phyloP scores from a whole-genome alignment of 345 rosid genomes.

The Aquilaria sinensis region DNA sequence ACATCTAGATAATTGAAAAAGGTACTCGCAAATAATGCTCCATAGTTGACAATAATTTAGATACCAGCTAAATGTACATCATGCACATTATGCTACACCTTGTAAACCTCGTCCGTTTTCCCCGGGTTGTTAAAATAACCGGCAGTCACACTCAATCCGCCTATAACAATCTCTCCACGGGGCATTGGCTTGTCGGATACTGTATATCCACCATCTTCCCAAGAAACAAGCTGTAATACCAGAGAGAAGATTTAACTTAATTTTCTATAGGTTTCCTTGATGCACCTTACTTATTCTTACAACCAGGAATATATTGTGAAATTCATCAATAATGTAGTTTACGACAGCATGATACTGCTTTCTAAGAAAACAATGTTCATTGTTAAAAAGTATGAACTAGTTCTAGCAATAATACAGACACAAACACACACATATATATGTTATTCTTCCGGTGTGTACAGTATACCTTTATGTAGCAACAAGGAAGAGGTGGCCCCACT shows the following conservation, averaged over 20 bases:
- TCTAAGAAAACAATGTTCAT: no score
- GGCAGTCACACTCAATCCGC: slow-evolving; percentile 68
- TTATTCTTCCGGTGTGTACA: not conserved
- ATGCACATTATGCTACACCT: slow-evolving; percentile 39
- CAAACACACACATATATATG: not conserved
- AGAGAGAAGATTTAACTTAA: not conserved
- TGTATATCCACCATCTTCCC: slow-evolving; percentile 86
- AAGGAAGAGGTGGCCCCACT: slow-evolving; percentile 92
- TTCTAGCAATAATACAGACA: not conserved
- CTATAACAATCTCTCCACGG: slow-evolving; percentile 85
- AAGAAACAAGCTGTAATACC: slow-evolving; percentile 67
- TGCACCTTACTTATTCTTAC: no score
- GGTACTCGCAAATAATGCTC: not conserved
- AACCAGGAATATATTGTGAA: no score
- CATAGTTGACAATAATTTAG: slow-evolving; percentile 3
- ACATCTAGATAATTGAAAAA: slow-evolving; percentile 3
- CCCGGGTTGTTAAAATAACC: slow-evolving; percentile 77
- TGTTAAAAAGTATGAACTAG: not conserved
- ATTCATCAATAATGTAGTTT: no score
- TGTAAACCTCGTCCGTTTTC: slow-evolving; percentile 77
- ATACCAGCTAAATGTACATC: not conserved
- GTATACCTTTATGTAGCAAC: slow-evolving; percentile 65
- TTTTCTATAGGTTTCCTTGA: no score
- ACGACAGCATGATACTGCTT: no score
- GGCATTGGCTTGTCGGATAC: slow-evolving; percentile 81